Evolutionary conservation across 2,329 filamentous ascomycete species (phyloP).

Genomic region (Xylariales sp.): DNA sequence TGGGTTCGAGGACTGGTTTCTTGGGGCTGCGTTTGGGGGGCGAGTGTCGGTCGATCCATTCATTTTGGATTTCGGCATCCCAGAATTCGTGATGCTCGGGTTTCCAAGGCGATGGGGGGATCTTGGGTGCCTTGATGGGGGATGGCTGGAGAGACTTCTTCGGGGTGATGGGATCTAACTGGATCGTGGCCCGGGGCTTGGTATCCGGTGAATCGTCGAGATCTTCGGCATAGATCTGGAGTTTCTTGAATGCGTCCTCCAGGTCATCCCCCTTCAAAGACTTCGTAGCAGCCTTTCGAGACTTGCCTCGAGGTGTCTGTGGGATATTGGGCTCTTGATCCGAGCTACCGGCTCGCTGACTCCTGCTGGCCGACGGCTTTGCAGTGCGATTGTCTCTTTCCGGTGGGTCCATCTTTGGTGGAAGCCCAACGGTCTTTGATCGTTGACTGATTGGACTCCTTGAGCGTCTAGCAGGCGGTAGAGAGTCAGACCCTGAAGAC

Average conservation of each 20-base stretch:
- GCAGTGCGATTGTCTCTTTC: constrained; percentile 11
- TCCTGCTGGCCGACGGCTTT: constrained; percentile 7
- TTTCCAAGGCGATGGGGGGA: constrained; percentile 27
- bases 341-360: background rate
- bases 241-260: constrained; percentile 26
- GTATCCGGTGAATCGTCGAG: constrained; percentile 10
- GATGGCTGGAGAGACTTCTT: constrained; percentile 21
- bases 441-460: constrained; percentile 15
- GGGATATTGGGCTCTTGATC: constrained; percentile 3
- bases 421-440: constrained; percentile 14
- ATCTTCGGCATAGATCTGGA: constrained; percentile 22
- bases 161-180: constrained; percentile 20
- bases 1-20: constrained; percentile 14
- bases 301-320: constrained; percentile 2
- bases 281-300: constrained; percentile 2
- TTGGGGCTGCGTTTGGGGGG: constrained; percentile 21
- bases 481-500: constrained; percentile 8
- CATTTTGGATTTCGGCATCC: constrained; percentile 27
- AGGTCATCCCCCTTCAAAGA: constrained; percentile 16
- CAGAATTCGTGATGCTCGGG: constrained; percentile 28
- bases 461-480: constrained; percentile 14
- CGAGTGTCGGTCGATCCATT: constrained; percentile 29
- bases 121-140: constrained; percentile 20
- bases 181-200: constrained; percentile 9
- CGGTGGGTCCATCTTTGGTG: constrained; percentile 14